Conservation (phyloP, 352 stramenopile genomes). For the Phytophthora cajani region DNA sequence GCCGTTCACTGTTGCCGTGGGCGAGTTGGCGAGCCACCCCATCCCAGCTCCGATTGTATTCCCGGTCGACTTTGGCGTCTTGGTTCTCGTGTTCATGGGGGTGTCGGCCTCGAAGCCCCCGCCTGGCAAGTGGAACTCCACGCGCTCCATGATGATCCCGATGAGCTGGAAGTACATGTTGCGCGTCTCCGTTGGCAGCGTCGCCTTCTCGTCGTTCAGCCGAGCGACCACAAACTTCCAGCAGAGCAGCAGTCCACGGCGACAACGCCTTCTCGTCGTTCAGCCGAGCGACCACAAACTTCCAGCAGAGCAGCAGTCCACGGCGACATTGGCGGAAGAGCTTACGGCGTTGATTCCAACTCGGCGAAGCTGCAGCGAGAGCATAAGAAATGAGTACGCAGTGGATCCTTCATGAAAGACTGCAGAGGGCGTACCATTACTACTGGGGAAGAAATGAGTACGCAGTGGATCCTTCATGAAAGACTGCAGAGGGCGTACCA, state of each 20-base stretch:
- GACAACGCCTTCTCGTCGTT: conserved; percentile 59
- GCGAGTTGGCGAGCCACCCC: conserved; percentile 41
- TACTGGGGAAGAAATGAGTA: neutral
- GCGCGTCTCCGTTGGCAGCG: conserved; percentile 41
- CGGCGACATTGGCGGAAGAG: conserved; percentile 69
- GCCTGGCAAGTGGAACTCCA: conserved; percentile 64
- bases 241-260: conserved; percentile 62
- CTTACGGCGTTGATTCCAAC: conserved; percentile 35
- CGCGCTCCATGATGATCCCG: conserved; percentile 63
- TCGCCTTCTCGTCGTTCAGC: conserved; percentile 53
- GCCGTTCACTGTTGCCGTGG: conserved; percentile 28
- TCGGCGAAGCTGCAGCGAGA: conserved; percentile 9
- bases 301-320: conserved; percentile 71
- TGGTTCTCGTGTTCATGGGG: neutral
- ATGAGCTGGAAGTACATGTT: conserved; percentile 76
- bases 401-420: neutral
- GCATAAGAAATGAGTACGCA: neutral
- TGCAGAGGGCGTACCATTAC: conserved; percentile 11
- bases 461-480: neutral
- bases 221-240: conserved; percentile 75
- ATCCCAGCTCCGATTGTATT: conserved; percentile 22
- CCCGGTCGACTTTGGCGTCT: conserved; percentile 21
- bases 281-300: conserved; percentile 66
- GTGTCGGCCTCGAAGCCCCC: conserved; percentile 12
- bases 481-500: conserved; percentile 5